Evolutionary conservation across 2,329 filamentous ascomycete genomes (phyloP), one percentile per base, ranked within the genome.

Genomic region (Endocalyx cinctus): DNA sequence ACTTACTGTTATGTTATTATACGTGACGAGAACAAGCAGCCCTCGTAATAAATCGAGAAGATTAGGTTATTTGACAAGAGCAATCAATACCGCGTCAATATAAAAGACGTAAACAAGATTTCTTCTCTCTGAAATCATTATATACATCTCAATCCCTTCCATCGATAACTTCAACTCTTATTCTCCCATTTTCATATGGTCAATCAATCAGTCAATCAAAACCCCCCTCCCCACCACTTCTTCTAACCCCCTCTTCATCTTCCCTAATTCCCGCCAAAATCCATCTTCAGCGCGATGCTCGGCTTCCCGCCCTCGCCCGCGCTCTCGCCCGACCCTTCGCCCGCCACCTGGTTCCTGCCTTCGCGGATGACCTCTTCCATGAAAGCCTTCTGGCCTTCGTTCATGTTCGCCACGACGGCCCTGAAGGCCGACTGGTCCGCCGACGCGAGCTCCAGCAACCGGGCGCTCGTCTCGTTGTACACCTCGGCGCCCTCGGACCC

Each of bases 281-380:
- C 74, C 85, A 97, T 94, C 72, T 94, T 92, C 54, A 98, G 62
- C 34, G 87, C 87, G 70, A 98, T 98, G 43, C 70, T 92, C 10
- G 92, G 92, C 59, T 77, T 78, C n/a, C n/a, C n/a, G n/a, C n/a
- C n/a, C n/a, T n/a, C n/a, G 17, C 66, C 73, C 37, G 64, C 68
- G 31, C 60, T 62, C 27, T 62, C 52, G 3, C 40, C 50, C 34
- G 55, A 59, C 47, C 66, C 64, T 50, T 57, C 63, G 45, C 58
- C 53, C 49, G 55, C 53, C 35, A 59, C 59, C 28, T 54, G 57
- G 47, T 72, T 65, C 48, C 75, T 65, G 32, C 81, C 81, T 16
- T 73, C 77, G 58, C 79, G 75, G 39, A 95, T 77, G 12, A 95
- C 81, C 45, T 81, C 79, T 62, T 95, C 90, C 64, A 97, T 75